Percentiles rank a stretch among this genome's conserved stretches.
These are phyloP conservation scores for Suhomyces bokatorum DNA, from an alignment of 1,139 yeast species.

Conservation along the genomic window DNA sequence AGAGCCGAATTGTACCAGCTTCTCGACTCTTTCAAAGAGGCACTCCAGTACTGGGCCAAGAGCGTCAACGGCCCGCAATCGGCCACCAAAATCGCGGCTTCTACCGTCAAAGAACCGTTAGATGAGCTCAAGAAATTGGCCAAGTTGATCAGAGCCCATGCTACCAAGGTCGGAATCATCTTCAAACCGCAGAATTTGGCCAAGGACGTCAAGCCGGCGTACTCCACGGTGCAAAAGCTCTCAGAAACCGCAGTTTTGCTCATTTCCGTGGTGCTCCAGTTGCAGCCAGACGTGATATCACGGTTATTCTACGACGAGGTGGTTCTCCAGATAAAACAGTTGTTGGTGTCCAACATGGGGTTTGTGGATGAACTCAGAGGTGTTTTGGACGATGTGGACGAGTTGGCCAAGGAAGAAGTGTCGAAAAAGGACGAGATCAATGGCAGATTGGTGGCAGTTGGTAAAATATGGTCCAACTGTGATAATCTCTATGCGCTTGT, in stretches of 20 bases:
- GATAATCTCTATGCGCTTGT: slow-evolving; percentile 44
- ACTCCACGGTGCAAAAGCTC: slow-evolving; percentile 51
- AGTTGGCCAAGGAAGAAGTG: slow-evolving; percentile 15
- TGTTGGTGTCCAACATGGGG: slow-evolving; percentile 27
- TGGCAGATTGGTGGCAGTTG: slow-evolving; percentile 56
- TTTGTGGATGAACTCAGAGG: slow-evolving; percentile 31
- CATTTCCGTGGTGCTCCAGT: slow-evolving; percentile 41
- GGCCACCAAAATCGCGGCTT: slow-evolving; percentile 25
- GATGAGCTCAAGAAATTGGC: slow-evolving; percentile 60
- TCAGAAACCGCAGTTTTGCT: slow-evolving; percentile 47
- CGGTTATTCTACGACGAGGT: slow-evolving; percentile 43
- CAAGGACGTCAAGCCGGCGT: slow-evolving; percentile 49
- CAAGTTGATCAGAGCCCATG: slow-evolving; percentile 68
- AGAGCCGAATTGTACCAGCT: slow-evolving; percentile 27
- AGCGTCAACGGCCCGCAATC: slow-evolving; percentile 16
- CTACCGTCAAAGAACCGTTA: slow-evolving; percentile 47
- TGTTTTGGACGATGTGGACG: slow-evolving; percentile 24
- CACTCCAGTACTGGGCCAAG: slow-evolving; percentile 33
- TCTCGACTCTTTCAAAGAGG: slow-evolving; percentile 36
- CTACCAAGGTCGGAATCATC: slow-evolving; percentile 76
- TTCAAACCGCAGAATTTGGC: slow-evolving; percentile 59
- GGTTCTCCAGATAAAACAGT: slow-evolving; percentile 25
- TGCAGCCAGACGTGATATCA: slow-evolving; percentile 39
- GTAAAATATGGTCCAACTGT: slow-evolving; percentile 64
- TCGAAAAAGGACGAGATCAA: slow-evolving; percentile 25